These are phyloP conservation scores for Populus tomentosa DNA, from an alignment of 441 rosid species.

Conservation along the genomic window DNA sequence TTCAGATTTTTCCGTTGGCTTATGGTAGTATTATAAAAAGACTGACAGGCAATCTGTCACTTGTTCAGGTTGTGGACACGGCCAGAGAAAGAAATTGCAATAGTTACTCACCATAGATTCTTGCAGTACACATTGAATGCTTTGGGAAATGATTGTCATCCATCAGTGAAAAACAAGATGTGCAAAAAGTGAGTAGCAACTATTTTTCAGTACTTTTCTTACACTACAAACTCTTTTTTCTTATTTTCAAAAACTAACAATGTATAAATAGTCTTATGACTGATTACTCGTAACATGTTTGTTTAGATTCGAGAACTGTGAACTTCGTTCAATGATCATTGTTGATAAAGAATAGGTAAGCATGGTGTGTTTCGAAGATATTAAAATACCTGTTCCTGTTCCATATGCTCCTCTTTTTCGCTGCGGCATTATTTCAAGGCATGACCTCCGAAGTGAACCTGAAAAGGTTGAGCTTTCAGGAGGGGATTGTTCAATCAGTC, in stretches of 20 bases:
- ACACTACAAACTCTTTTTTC: too few species aligned
- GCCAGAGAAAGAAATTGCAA: constrained; percentile 69
- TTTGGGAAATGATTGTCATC: constrained; percentile 24
- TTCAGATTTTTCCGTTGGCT: not conserved
- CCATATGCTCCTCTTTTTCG: not conserved
- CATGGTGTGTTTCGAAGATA: not conserved
- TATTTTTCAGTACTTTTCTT: not conserved
- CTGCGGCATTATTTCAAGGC: not conserved
- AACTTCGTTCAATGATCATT: constrained; percentile 49
- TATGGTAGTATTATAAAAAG: not conserved
- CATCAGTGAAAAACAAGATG: constrained; percentile 18
- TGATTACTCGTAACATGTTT: not conserved
- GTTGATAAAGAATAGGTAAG: constrained; percentile 21
- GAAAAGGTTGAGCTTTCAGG: not conserved
- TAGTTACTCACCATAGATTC: constrained; percentile 73
- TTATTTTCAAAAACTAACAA: too few species aligned
- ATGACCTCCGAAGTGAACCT: not conserved
- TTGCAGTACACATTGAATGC: constrained; percentile 48
- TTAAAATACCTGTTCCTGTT: not conserved
- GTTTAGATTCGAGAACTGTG: constrained; percentile 64
- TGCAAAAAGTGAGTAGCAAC: constrained; percentile 27
- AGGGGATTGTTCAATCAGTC: not conserved
- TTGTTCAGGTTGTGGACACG: constrained; percentile 52
- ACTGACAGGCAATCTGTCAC: not conserved
- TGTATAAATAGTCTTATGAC: not conserved